Conservation (phyloP, 768 basidiomycete genomes). For the Termitomyces sp. region DNA sequence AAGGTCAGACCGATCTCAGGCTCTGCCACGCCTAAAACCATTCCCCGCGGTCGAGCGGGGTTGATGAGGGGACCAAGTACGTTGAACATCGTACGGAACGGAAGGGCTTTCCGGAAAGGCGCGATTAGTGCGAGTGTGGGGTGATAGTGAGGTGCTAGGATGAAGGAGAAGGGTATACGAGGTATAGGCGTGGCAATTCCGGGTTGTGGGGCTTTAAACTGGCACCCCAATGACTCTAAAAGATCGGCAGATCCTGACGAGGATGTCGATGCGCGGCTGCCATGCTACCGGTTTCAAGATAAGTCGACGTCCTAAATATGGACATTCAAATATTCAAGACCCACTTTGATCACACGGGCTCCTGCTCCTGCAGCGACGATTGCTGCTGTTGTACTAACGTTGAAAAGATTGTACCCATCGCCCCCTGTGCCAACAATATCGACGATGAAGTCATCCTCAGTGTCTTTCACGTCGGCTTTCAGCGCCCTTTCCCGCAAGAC, state of each 20-base stretch:
- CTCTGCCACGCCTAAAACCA: slow-evolving; percentile 90
- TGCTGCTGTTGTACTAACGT: slow-evolving; percentile 92
- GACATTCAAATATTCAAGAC: background rate
- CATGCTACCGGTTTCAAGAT: slow-evolving; percentile 58
- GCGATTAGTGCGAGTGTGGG: slow-evolving; percentile 79
- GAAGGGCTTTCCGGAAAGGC: slow-evolving; percentile 80
- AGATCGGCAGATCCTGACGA: slow-evolving; percentile 94
- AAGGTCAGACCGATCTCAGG: slow-evolving; percentile 79
- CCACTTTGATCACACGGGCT: slow-evolving; percentile 87
- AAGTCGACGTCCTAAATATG: background rate
- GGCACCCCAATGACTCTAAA: slow-evolving; percentile 77
- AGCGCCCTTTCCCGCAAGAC: slow-evolving; percentile 70
- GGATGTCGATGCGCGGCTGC: slow-evolving; percentile 87
- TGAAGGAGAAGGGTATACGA: slow-evolving; percentile 81
- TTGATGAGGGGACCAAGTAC: slow-evolving; percentile 92
- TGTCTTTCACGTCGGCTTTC: slow-evolving; percentile 54
- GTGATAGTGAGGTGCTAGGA: slow-evolving; percentile 93
- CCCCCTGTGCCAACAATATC: slow-evolving; percentile 91
- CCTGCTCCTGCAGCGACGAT: slow-evolving; percentile 95
- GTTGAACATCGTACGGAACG: slow-evolving; percentile 97
- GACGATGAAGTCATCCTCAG: slow-evolving; percentile 67
- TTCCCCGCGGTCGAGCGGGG: slow-evolving; percentile 79
- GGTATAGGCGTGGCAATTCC: slow-evolving; percentile 55
- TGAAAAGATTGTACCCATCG: slow-evolving; percentile 94
- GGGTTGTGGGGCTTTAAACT: slow-evolving; percentile 63